Evolutionary conservation across 768 basidiomycete species (phyloP).

Genomic region (Kwoniella europaea): DNA sequence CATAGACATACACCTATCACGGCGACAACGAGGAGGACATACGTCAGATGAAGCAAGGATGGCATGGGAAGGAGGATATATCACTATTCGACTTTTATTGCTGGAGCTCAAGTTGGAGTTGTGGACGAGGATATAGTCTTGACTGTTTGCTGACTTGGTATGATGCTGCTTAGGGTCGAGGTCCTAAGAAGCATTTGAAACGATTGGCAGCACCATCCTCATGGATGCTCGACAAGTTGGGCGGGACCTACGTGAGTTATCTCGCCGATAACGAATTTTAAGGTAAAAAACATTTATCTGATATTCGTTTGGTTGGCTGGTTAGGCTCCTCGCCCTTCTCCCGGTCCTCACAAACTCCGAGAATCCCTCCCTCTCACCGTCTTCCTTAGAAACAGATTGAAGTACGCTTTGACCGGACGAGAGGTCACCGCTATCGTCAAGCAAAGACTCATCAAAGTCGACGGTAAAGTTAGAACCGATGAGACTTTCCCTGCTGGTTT

Average conservation of each 20-base stretch:
- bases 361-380: conserved; percentile 96
- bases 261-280: conserved; percentile 7
- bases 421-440: conserved; percentile 95
- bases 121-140: background rate
- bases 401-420: conserved; percentile 95
- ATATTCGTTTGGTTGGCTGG: conserved; percentile 20
- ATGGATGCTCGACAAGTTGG: conserved; percentile 99
- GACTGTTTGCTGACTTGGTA: conserved; percentile 15
- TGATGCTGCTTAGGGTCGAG: conserved; percentile 71
- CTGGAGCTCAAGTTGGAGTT: conserved; percentile 1
- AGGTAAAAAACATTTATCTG: background rate
- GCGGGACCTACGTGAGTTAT: conserved; percentile 59
- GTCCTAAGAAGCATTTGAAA: conserved; percentile 99
- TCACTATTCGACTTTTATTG: background rate
- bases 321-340: conserved; percentile 89
- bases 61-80: background rate
- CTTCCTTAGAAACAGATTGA: conserved; percentile 98
- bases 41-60: conserved; percentile 6
- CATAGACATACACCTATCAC: conserved; percentile 4
- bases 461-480: conserved; percentile 97
- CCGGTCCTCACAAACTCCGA: conserved; percentile 98
- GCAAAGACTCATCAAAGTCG: conserved; percentile 97
- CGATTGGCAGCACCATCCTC: conserved; percentile 94
- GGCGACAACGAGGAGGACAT: conserved; percentile 9
- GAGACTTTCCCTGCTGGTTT: conserved; percentile 95